Percentiles rank a stretch among this genome's conserved stretches.
Evolutionary conservation across 2,329 filamentous ascomycete species (phyloP).

Genomic region (Aureobasidium sp.): DNA sequence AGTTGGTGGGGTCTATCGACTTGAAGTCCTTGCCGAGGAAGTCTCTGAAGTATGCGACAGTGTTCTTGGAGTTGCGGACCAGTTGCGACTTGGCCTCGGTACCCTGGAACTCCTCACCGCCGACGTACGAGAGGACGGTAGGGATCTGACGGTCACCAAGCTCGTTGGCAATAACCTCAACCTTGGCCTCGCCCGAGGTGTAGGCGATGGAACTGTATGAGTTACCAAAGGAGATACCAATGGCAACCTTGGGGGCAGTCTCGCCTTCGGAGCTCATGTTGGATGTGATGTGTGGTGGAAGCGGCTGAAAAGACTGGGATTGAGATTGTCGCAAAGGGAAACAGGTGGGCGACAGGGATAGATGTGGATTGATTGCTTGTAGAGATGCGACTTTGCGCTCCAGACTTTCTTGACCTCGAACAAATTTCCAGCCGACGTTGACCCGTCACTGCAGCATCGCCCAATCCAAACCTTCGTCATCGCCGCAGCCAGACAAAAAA

Average conservation of each 20-base stretch:
- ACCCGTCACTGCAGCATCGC: neutral
- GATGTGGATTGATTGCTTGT: neutral
- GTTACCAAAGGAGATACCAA: conserved; percentile 97
- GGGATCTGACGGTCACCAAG: conserved; percentile 98
- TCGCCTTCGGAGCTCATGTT: conserved; percentile 44
- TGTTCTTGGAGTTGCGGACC: conserved; percentile 86
- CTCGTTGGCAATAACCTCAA: conserved; percentile 97
- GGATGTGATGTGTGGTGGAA: conserved; percentile 7
- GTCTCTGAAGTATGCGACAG: conserved; percentile 90
- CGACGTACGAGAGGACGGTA: conserved; percentile 85
- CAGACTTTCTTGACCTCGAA: neutral
- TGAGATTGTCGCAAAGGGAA: neutral
- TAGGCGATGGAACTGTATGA: conserved; percentile 96
- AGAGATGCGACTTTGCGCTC: neutral
- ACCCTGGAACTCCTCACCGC: conserved; percentile 94
- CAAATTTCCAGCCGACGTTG: neutral
- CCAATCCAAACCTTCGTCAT: neutral
- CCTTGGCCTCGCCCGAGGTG: conserved; percentile 78
- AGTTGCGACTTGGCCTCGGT: conserved; percentile 91
- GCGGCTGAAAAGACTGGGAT: neutral
- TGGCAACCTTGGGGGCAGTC: conserved; percentile 54
- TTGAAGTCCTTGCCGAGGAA: conserved; percentile 94
- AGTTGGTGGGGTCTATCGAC: conserved; percentile 91
- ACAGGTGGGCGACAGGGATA: neutral
- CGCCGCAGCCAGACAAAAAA: neutral